Conservation (phyloP, 2,329 filamentous ascomycete species). For the Purpureocillium takamizusanense region DNA sequence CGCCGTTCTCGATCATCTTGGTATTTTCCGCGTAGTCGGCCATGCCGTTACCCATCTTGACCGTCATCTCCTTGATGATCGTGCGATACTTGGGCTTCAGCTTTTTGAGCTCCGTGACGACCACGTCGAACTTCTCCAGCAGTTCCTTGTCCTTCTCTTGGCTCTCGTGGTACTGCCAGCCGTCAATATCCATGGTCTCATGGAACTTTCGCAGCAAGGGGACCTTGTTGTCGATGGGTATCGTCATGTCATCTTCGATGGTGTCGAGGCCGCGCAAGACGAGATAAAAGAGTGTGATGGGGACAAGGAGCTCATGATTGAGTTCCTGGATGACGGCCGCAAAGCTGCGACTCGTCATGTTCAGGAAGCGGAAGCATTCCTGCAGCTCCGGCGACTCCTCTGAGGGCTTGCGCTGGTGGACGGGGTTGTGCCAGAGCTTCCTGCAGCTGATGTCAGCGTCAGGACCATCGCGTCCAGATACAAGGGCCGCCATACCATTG, state of each 20-base stretch:
- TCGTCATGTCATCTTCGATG: constrained; percentile 98
- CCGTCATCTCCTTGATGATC: constrained; percentile 87
- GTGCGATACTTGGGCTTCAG: constrained; percentile 75
- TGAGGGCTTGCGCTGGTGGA: constrained; percentile 69
- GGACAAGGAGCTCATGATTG: constrained; percentile 85
- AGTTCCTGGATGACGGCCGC: constrained; percentile 89
- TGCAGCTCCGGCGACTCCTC: constrained; percentile 68
- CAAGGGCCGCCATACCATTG: constrained; percentile 73
- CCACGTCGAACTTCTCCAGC: constrained; percentile 82
- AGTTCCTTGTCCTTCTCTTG: constrained; percentile 93
- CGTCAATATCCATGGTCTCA: constrained; percentile 67
- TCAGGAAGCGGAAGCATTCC: constrained; percentile 79
- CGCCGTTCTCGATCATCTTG: constrained; percentile 69
- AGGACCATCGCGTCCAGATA: background rate
- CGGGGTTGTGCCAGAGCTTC: constrained; percentile 95
- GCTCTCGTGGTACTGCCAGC: constrained; percentile 84
- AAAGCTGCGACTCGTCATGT: constrained; percentile 89
- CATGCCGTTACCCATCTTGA: constrained; percentile 98
- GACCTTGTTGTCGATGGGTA: constrained; percentile 72
- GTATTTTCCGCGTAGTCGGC: constrained; percentile 86
- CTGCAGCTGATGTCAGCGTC: constrained; percentile 34
- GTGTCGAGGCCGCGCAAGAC: constrained; percentile 88
- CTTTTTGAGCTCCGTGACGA: constrained; percentile 79
- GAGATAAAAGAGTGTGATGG: constrained; percentile 87
- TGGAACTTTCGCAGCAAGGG: constrained; percentile 79